Base-by-base conservation (phyloP, 2,329 filamentous ascomycete species). In the Botrytis aclada region DNA sequence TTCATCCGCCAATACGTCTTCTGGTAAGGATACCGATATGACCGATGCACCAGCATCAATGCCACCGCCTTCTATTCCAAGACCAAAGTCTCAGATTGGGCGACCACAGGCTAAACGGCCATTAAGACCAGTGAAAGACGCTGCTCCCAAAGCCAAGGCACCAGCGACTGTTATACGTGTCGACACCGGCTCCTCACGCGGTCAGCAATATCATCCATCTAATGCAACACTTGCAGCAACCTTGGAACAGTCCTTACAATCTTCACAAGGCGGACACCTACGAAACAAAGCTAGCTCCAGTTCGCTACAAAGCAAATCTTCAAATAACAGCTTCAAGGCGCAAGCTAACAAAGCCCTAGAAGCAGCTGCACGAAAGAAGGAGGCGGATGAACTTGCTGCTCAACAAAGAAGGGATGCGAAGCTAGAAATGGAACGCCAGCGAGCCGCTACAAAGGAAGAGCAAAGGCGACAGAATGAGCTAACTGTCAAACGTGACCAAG, bases 321-420 rank as follows among this genome's bases (percentile, higher is more conserved):
- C 84, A 1, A 84, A 83, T 29, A 84, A 81, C 70, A 93, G 87
- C 79, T 84, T 94, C 70, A 93, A 92, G 10, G 89, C 89, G n/a
- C 87, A 90, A n/a, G 83, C 82, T 45, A 86, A 85, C n/a, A 93
- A 92, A 80, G 91, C 92, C 2, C 84, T 95, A 34, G 89, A 95
- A 71, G 86, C 92, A 65, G 93, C 92, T 3, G 92, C 93, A 56
- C 91, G 90, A 79, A 95, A 94, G 82, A 95, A 92, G 80, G 94
- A 97, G 81, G 91, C 90, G 80, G 94, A 97, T 78, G 93, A 97
- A 80, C 89, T 90, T 65, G 93, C 94, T 76, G 89, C 89, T 22
- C 90, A 94, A 78, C 89, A 91, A 67, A 95, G 93, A 79, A 90
- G 91, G 14, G 93, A 97, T 32, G 90, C 92, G 54, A 97, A 97